Base-by-base conservation (phyloP, 371 early-diverging fungal species). In the Rhizopus delemar region DNA sequence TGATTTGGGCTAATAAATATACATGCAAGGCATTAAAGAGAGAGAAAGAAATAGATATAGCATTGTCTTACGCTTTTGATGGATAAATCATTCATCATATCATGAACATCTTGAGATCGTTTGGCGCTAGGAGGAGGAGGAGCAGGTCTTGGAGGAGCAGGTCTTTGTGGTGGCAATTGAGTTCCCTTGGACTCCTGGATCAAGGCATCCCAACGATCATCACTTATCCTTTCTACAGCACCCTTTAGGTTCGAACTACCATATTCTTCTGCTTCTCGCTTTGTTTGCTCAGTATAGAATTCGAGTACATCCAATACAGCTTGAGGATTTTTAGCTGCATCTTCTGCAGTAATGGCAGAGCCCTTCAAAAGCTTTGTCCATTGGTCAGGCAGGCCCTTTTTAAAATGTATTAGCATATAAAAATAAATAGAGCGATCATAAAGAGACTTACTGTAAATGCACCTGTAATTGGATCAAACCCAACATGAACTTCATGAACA, bases 401-500 rank as follows among this genome's bases (percentile, higher is more conserved):
- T 22, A 0, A 22, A 22, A 22, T 22, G 2, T 22, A 22, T 22
- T 22, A 22, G 22, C 22, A 22, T 22, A 22, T 22, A 22, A 22
- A 22, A 22, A 22, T 22, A 22, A 22, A 22, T 22, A 22, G 22
- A 22, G 22, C 2, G 22, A 22, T 22, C 22, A 22, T 22, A 22
- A 22, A 48, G 9, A 22, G 12, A 65, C 86, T 71, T 84, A 91
- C 93, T 38, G 93, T 93, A 71, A 97, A 97, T 66, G 88, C 85
- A 51, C 99, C 99, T 56, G 90, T 93, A 60, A 83, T 77, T n/a
- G 92, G 90, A 80, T 98, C 97, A 78, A 96, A 97, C 45, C 95
- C 98, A 55, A 97, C 97, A 71, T 98, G 99, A 36, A 95, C 89
- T 62, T 94, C 87, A 76, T 97, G 97, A 52, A 91, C 89, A 75